Evolutionary conservation across 2,329 filamentous ascomycete genomes (phyloP).

Genomic region (Samsoniella hepiali): DNA sequence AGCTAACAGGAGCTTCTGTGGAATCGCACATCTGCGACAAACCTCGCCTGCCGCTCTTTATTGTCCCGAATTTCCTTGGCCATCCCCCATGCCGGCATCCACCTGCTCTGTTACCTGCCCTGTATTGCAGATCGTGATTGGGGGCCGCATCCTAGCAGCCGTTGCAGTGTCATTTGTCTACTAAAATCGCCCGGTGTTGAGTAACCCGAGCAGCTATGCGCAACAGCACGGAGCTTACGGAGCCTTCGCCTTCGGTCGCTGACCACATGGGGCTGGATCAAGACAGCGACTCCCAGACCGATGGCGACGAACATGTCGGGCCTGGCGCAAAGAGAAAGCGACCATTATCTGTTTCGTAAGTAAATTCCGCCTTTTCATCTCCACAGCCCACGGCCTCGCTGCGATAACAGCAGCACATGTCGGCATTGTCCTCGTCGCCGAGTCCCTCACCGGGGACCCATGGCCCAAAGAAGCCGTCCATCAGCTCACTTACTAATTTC

Average conservation of each 20-base stretch:
- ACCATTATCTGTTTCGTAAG: constrained; percentile 59
- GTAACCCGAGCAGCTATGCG: constrained; percentile 10
- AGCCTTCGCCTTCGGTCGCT: constrained; percentile 26
- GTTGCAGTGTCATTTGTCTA: not conserved
- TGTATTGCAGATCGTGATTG: not conserved
- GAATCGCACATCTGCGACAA: not conserved
- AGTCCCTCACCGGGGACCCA: not conserved
- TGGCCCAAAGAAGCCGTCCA: constrained; percentile 4
- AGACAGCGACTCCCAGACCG: constrained; percentile 52
- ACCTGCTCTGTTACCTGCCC: not conserved
- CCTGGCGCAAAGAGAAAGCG: constrained; percentile 57
- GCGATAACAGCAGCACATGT: not conserved
- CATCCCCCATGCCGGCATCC: constrained; percentile 8
- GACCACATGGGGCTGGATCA: constrained; percentile 35
- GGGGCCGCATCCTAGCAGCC: not conserved
- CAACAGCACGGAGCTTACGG: constrained; percentile 17
- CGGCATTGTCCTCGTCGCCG: not conserved
- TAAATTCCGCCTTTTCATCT: constrained; percentile 19
- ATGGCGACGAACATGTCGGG: constrained; percentile 43
- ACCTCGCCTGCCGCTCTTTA: constrained; percentile 23
- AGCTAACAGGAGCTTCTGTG: not conserved
- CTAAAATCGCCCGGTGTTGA: not conserved
- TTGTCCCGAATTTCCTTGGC: constrained; percentile 17
- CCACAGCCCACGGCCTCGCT: constrained; percentile 2
- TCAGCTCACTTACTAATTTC: constrained; percentile 35